Evolutionary conservation across 129 eudicot species (phyloP).

Genomic region (Erigeron canadensis): DNA sequence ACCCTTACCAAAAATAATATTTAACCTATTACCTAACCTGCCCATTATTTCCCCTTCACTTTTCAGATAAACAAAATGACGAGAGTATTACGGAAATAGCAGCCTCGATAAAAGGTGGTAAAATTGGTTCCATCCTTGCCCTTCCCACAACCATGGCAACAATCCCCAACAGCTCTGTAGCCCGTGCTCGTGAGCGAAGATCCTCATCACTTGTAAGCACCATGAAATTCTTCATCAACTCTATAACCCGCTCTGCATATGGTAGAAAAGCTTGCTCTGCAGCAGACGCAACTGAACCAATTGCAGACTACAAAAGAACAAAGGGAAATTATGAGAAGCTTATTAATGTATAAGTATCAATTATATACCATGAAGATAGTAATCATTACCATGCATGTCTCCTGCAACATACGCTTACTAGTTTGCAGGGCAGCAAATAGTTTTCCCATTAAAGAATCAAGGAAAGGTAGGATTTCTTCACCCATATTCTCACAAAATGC

Average conservation of each 20-base stretch:
- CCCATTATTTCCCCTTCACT: neutral
- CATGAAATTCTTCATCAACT: conserved; percentile 87
- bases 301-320: conserved; percentile 71
- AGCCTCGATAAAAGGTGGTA: conserved; percentile 94
- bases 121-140: conserved; percentile 85
- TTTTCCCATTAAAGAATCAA: conserved; percentile 87
- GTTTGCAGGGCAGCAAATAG: conserved; percentile 73
- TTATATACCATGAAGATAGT: conserved; percentile 2
- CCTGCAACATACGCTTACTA: conserved; percentile 85
- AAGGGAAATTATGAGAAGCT: conserved; percentile 16
- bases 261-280: conserved; percentile 93
- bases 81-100: conserved; percentile 66
- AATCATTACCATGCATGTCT: conserved; percentile 92
- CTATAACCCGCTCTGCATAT: conserved; percentile 93
- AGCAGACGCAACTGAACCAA: conserved; percentile 98
- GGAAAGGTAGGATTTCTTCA: conserved; percentile 88
- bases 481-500: conserved; percentile 99
- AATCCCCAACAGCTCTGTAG: conserved; percentile 94
- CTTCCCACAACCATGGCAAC: conserved; percentile 99
- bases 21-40: neutral
- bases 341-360: neutral
- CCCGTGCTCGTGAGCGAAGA: conserved; percentile 95
- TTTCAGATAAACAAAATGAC: conserved; percentile 11
- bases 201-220: conserved; percentile 92
- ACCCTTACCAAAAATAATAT: neutral